phyloP scores from a whole-genome alignment of 768 basidiomycete species.

The Tephrocybe sp. region DNA sequence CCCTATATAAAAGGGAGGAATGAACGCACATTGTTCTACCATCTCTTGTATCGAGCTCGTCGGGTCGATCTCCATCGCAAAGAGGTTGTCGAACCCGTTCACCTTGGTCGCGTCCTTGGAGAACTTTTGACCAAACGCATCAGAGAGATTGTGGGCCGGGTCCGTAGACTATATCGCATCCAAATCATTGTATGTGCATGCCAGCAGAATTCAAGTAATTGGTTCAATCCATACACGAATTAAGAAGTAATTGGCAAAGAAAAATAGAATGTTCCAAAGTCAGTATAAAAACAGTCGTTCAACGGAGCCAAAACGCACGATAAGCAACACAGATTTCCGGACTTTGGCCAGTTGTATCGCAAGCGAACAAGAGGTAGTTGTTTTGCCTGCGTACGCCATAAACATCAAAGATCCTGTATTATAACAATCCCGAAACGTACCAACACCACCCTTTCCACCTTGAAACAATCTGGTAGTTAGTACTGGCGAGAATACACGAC shows the following conservation, averaged over 20 bases:
- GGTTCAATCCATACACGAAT: no score
- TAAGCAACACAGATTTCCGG: constrained; percentile 94
- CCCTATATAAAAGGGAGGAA: background rate
- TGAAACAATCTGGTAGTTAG: constrained; percentile 16
- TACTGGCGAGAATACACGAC: constrained; percentile 3
- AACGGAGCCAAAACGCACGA: constrained; percentile 50
- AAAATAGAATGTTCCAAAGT: no score
- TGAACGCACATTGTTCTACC: constrained; percentile 86
- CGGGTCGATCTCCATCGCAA: constrained; percentile 99
- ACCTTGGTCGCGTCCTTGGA: constrained; percentile 98
- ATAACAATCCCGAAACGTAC: constrained; percentile 41
- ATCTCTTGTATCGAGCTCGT: constrained; percentile 98
- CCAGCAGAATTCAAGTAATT: background rate
- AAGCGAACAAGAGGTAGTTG: constrained; percentile 94
- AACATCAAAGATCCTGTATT: background rate
- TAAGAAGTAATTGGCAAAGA: no score
- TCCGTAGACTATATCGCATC: constrained; percentile 97
- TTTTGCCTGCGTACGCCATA: constrained; percentile 67
- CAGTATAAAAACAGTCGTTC: background rate
- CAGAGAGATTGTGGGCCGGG: constrained; percentile 98
- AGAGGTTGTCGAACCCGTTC: constrained; percentile 95
- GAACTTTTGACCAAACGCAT: constrained; percentile 99
- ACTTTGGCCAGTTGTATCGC: constrained; percentile 92
- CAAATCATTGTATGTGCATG: no score
- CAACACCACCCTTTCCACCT: constrained; percentile 99